Base-by-base conservation (phyloP, 1,284 basidiomycete genomes). In the Cystobasidium slooffiae region DNA sequence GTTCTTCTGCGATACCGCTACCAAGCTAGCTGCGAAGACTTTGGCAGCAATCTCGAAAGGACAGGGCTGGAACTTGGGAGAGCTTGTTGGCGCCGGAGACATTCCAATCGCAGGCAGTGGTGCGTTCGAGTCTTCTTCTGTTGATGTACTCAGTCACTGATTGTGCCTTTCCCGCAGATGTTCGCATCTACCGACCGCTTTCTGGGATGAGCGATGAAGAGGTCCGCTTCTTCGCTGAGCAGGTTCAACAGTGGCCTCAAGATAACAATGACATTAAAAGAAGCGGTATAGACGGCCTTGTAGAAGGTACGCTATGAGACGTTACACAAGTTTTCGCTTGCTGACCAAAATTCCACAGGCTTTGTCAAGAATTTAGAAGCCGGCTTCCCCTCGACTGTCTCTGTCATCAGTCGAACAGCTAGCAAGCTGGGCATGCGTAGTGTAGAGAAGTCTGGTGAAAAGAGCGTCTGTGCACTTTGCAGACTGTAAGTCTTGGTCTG, bases 351-450 rank as follows among this genome's bases (percentile, higher is more conserved):
- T 12, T 37, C 5, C 2, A 39, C 70, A 72, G 70, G 24, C 12
- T 73, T 73, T 37, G 62, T 73, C 47, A 47, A 49, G 37, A 66
- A 66, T 43, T 39, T 73, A 20, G 70, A 73, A 49, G 58, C 46
- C 31, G 70, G 70, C 6, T 73, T 73, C 44, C 70, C 70, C 10
- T 65, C 70, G 1, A 73, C 70, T 3, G 70, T 73, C 5, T 73
- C 70, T 10, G 63, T 65, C 16, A 73, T 73, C 43, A 66, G 70
- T 31, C 49, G 63, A 12, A 73, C 70, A n/a, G 70, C 63, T 39
- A 62, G 62, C 39, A 73, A 73, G 49, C 41, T 73, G 18, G 70
- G 62, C 7, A 44, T 66, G 62, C 62, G 70, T 6, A 65, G 62
- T 22, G 18, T 20, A 0, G 63, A 64, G 18, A 31, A 10, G 24